phyloP scores from a whole-genome alignment of 345 rosid species.

The Citrus medica region DNA sequence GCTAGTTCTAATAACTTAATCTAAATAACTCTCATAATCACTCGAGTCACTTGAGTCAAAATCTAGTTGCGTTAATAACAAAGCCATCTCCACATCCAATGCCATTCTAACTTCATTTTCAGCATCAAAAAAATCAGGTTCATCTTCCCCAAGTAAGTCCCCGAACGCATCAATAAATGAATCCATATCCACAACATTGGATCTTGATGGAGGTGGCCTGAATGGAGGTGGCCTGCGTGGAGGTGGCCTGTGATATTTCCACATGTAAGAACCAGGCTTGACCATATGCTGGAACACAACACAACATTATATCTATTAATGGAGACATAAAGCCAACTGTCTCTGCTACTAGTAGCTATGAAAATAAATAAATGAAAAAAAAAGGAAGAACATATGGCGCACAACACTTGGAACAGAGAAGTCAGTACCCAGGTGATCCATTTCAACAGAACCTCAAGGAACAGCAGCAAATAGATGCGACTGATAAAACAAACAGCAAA shows the following conservation, averaged over 20 bases:
- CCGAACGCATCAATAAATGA: slow-evolving; percentile 44
- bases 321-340: slow-evolving; percentile 29
- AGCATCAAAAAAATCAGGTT: slow-evolving; percentile 41
- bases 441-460: slow-evolving; percentile 4
- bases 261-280: slow-evolving; percentile 77
- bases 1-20: slow-evolving; percentile 16
- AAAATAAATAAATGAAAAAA: slow-evolving; percentile 11
- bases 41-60: slow-evolving; percentile 43
- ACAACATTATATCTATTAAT: slow-evolving; percentile 50
- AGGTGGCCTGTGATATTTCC: slow-evolving; percentile 70
- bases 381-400: not conserved
- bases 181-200: slow-evolving; percentile 42
- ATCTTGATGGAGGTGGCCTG: slow-evolving; percentile 32
- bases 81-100: slow-evolving; percentile 47
- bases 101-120: slow-evolving; percentile 43
- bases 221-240: slow-evolving; percentile 44
- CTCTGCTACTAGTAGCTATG: slow-evolving; percentile 14
- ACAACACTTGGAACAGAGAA: not conserved
- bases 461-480: slow-evolving; percentile 7
- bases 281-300: slow-evolving; percentile 68
- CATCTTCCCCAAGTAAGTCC: slow-evolving; percentile 47
- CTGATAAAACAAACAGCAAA: not conserved
- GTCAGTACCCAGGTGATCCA: slow-evolving; percentile 9
- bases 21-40: slow-evolving; percentile 42
- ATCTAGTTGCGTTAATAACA: slow-evolving; percentile 45